Evolutionary conservation across 148 eudicot genomes (phyloP).

Genomic region (Cornus controversa): DNA sequence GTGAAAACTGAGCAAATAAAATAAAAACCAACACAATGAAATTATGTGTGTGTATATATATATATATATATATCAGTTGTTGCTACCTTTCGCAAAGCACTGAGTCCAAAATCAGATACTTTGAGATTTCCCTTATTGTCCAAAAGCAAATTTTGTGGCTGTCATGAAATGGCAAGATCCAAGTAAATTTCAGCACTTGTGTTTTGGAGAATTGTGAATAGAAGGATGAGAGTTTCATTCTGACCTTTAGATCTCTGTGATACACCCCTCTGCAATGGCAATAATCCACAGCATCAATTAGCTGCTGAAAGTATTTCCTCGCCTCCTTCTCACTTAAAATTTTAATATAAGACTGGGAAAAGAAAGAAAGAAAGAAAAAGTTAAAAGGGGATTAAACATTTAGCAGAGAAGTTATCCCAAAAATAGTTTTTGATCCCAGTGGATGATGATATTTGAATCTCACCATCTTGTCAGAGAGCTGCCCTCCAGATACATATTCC

Average conservation of each 20-base stretch:
- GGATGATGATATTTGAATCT: not conserved
- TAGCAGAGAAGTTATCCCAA: not conserved
- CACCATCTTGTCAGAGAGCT: slow-evolving; percentile 56
- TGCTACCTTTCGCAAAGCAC: slow-evolving; percentile 46
- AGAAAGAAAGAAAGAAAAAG: too few relatives aligned
- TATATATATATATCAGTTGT: not conserved
- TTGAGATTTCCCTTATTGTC: slow-evolving; percentile 56
- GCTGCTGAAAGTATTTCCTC: slow-evolving; percentile 50
- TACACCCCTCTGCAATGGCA: slow-evolving; percentile 47
- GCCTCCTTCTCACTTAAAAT: slow-evolving; percentile 37
- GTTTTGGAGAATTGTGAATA: not conserved
- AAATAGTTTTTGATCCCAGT: not conserved
- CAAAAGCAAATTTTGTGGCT: slow-evolving; percentile 64
- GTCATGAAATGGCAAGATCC: slow-evolving; percentile 7
- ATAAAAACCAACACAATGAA: not conserved
- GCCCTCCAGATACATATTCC: slow-evolving; percentile 59
- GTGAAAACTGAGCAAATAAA: not conserved
- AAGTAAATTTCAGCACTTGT: not conserved
- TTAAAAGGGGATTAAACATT: not conserved
- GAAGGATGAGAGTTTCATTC: not conserved
- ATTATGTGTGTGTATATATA: too few relatives aligned
- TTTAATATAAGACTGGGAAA: slow-evolving; percentile 35
- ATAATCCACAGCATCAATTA: slow-evolving; percentile 49
- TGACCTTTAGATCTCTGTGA: slow-evolving; percentile 47
- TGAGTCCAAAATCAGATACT: slow-evolving; percentile 67